Base-by-base conservation (phyloP, 768 basidiomycete genomes). In the Hirschioporus abietinus region DNA sequence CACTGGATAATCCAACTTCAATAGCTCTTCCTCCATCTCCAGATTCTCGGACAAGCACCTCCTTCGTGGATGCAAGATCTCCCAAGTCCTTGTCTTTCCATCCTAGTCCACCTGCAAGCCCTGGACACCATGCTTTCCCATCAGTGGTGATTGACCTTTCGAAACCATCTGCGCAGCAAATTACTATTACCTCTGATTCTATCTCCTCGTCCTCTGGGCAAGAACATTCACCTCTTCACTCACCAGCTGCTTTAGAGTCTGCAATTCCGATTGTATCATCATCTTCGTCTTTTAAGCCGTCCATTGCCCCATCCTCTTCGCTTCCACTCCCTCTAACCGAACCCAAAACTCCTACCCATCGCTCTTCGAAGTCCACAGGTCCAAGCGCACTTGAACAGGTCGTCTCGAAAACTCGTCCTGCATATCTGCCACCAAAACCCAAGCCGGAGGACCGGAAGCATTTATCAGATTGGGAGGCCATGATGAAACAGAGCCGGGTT, bases 381-480 rank as follows among this genome's bases (percentile, higher is more conserved):
- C 90, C 90, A 10, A 91, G 89, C 70, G 75, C 79, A 5, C 81
- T 96, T 60, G 91, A 95, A 73, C 91, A 88, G 76, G 88, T 93
- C 35, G 78, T 91, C 63, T 93, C 91, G 76, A 89, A 86, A 75
- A 96, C 95, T 0, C 81, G 95, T n/a, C 95, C 92, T 20, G 76
- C 82, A 5, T 89, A 89, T 74, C 80, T 96, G n/a, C 95, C 95
- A 25, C 94, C 94, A 7, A 96, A 96, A 74, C 78, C 77, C 62
- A 84, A 83, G 30, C 74, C 84, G 66, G 94, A 96, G 76, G 94
- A 96, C 72, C 76, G 81, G 62, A 95, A 89, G 70, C 95, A 96
- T 77, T 80, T 93, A 73, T 85, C 88, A 4, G 90, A 91, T 73
- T 95, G 94, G 90, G 86, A 93, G 72, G 77, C 82, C 35, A 96